Base-by-base conservation (phyloP, 352 stramenopile species). In the Globisporangium middletonii region DNA sequence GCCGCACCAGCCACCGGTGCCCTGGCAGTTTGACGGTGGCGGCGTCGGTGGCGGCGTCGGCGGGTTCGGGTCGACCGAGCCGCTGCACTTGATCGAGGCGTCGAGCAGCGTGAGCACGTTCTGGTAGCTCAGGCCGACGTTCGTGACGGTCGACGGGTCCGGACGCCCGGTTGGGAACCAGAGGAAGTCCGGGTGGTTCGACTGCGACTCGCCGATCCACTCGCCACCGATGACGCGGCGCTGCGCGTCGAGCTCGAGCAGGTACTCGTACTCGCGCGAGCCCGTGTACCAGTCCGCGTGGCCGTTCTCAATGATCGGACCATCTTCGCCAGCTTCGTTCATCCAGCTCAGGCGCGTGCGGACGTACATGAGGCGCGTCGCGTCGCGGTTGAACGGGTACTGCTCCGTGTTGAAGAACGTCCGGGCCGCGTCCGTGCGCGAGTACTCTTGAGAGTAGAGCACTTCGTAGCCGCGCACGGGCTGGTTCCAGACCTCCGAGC, bases 401-500 rank as follows among this genome's bases (percentile, higher is more conserved):
- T 46, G 46, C 19, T 66, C 59, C 9, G 73, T 62, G 19, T 64
- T 64, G 50, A 75, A 86, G 48, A 67, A 77, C 41, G 69, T 55
- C 37, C 77, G 65, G 2, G 66, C 72, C 2, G 69, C 54, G 16
- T 75, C 50, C 8, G 65, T 59, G 6, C 74, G 59, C 15, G 64
- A 58, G 52, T 83, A 60, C 43, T 79, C 66, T 16, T 53, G 60
- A 33, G 49, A 19, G 57, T 69, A 50, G 30, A 59, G 23, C 23
- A 82, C 57, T 38, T 73, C 54, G 57, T 79, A 81, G 51, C 72
- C 68, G 47, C 73, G 67, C 45, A 89, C 68, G 8, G 76, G 76
- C 53, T 86, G 75, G 67, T 89, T 87, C 74, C 76, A 87, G 13
- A 88, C 76, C 54, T 61, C 53, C 9, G 55, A 35, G 28, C 50